phyloP scores from a whole-genome alignment of 345 rosid species.

The Jatropha curcas region DNA sequence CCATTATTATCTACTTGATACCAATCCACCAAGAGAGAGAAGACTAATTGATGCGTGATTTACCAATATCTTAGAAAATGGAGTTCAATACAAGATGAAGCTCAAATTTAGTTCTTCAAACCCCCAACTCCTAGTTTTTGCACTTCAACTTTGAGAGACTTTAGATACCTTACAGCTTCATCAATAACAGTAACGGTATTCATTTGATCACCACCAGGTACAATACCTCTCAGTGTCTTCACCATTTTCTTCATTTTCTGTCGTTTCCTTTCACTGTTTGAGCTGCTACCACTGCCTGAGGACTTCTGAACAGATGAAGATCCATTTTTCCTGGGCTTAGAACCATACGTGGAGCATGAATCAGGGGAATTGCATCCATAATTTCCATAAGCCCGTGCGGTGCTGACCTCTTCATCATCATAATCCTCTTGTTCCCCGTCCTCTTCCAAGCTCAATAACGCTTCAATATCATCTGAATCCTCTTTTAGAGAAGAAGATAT shows the following conservation, averaged over 20 bases:
- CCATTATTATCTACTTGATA: constrained; percentile 7
- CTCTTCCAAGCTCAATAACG: constrained; percentile 65
- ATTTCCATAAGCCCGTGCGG: constrained; percentile 55
- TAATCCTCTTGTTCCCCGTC: constrained; percentile 40
- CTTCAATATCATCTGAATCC: constrained; percentile 87
- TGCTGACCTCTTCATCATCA: constrained; percentile 58
- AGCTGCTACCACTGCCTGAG: constrained; percentile 39
- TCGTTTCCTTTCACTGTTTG: constrained; percentile 50
- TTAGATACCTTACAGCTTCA: constrained; percentile 84
- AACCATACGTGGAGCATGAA: constrained; percentile 49
- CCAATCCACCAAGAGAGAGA: constrained; percentile 15
- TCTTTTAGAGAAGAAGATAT: constrained; percentile 53
- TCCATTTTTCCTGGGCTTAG: constrained; percentile 37
- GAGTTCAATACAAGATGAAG: constrained; percentile 13
- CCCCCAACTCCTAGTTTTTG: constrained; percentile 64
- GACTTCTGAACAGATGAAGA: constrained; percentile 41
- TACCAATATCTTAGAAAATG: background rate
- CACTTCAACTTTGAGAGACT: constrained; percentile 76
- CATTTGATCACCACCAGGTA: constrained; percentile 77
- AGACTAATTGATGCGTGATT: background rate
- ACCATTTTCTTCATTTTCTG: constrained; percentile 79
- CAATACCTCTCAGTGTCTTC: constrained; percentile 63
- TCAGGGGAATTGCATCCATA: constrained; percentile 52
- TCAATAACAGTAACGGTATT: constrained; percentile 65
- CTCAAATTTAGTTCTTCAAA: constrained; percentile 42